Base-by-base conservation (phyloP, 495 filamentous ascomycete species). In the Achaetomiella virescens region DNA sequence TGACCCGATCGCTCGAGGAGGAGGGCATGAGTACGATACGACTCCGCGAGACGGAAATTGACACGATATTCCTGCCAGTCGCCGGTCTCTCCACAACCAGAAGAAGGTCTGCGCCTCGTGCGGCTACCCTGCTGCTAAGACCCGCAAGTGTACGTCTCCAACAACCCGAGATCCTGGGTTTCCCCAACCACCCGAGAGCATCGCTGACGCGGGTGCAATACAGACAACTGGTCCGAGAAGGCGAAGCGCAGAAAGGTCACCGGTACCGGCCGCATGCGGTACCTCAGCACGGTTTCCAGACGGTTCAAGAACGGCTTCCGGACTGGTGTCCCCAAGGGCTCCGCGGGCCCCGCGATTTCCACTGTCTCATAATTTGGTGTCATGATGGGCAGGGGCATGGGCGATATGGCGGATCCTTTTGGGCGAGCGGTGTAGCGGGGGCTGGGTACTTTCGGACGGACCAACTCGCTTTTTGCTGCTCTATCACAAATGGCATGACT, bases 161-260 rank as follows among this genome's bases (percentile, higher is more conserved):
- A 18, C 17, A 50, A 56, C 36, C 25, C 33, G 18, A 41, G 22
- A 35, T 27, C 1, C 9, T 51, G 12, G 21, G n/a, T 5, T 25
- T 15, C 48, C 47, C 0, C 20, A 6, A 20, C 22, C 41, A 17
- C 43, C 25, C 37, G 40, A 36, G 33, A 20, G 17, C 48, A 38
- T 42, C 55, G 61, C 51, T 61, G 59, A 63, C 55, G 51, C 44
- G 48, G 44, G 62, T 51, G 62, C 22, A 55, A 48, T 36, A 56
- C 57, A 98, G 93, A 86, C 83, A 95, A 98, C 85, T 98, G 93
- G 93, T 83, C 87, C 77, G 90, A 96, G 85, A 98, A 98, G 84
- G 95, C 91, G 66, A 97, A 96, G 88, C 80, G 93, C 76, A 91
- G 93, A 87, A 97, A 96, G 92, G 96, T 91, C 68, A 93, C 89